phyloP scores from a whole-genome alignment of 2,329 filamentous ascomycete species.

The Epichloe typhina region DNA sequence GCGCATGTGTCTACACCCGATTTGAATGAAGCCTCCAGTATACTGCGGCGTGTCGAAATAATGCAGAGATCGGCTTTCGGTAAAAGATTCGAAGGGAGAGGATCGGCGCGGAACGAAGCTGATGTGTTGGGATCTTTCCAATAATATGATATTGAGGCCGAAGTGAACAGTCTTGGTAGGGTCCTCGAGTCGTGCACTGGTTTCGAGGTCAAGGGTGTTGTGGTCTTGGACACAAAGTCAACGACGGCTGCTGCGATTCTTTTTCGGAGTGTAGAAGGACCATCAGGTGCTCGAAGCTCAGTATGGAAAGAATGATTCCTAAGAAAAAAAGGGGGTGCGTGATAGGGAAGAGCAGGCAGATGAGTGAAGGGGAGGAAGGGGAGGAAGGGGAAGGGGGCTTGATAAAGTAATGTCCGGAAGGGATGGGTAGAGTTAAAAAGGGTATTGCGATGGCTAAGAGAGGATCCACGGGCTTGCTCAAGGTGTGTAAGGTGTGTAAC shows the following conservation, averaged over 20 bases:
- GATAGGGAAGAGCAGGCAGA: neutral
- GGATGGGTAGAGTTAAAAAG: constrained; percentile 4
- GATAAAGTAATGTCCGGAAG: constrained; percentile 4
- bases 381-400: constrained; percentile 1
- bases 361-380: neutral
- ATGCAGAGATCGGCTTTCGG: neutral
- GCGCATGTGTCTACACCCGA: neutral
- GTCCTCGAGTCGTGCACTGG: neutral
- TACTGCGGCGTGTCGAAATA: neutral
- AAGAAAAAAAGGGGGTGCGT: neutral
- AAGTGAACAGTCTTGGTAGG: neutral
- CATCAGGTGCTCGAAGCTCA: no score
- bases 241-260: neutral
- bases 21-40: neutral
- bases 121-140: neutral
- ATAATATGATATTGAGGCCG: neutral
- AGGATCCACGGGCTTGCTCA: constrained; percentile 4
- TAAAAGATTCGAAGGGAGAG: neutral
- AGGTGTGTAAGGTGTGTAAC: neutral
- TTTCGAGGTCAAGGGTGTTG: neutral
- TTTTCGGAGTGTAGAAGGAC: neutral
- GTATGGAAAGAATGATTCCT: no score
- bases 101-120: neutral
- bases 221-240: neutral
- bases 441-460: constrained; percentile 1